Evolutionary conservation across 345 rosid species (phyloP).

Genomic region (Heritiera fomes): DNA sequence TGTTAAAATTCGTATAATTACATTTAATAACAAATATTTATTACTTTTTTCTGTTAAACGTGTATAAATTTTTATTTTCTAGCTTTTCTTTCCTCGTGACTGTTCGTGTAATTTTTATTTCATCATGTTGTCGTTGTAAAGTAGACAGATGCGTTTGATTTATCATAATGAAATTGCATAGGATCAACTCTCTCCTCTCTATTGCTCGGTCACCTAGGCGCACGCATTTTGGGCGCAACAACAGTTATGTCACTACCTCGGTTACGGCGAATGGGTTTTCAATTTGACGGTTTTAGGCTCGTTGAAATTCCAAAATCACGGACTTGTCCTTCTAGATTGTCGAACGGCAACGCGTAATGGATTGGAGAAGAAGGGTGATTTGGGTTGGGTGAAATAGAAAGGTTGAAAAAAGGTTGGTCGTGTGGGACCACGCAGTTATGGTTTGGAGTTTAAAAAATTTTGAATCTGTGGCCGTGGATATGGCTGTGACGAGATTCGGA

Average conservation of each 20-base stretch:
- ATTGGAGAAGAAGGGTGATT: neutral
- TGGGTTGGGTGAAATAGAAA: neutral
- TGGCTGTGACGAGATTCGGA: neutral
- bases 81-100: too few relatives aligned
- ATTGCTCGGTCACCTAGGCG: neutral
- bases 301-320: neutral
- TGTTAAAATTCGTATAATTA: too few relatives aligned
- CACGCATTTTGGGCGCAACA: neutral
- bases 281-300: neutral
- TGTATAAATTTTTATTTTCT: too few relatives aligned
- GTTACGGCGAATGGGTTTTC: neutral
- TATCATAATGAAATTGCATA: neutral
- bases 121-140: too few relatives aligned
- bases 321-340: neutral
- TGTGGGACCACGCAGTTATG: slow-evolving; percentile 5
- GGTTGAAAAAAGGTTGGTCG: neutral
- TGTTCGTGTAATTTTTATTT: too few relatives aligned
- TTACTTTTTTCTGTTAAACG: too few relatives aligned
- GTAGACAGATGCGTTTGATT: neutral
- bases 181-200: neutral
- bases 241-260: neutral
- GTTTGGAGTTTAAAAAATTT: neutral
- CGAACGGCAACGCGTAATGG: neutral
- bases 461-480: neutral
- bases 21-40: too few relatives aligned